Percentiles rank a stretch among this genome's conserved stretches.
phyloP scores from a whole-genome alignment of 2,329 filamentous ascomycete species.

The Grosmannia clavigera region DNA sequence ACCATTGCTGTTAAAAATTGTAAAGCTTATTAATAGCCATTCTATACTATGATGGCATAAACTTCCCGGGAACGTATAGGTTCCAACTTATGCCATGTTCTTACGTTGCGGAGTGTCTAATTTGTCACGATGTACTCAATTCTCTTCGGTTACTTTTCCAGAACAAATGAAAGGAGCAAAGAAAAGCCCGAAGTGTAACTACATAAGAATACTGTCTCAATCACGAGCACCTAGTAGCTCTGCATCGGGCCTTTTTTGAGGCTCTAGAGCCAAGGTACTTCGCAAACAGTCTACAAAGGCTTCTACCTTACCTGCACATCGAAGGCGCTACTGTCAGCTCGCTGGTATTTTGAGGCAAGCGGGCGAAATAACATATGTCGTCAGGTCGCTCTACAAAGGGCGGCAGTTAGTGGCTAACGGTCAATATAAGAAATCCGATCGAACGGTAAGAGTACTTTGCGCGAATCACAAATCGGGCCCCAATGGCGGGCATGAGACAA shows the following conservation, averaged over 20 bases:
- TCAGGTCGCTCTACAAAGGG: background rate
- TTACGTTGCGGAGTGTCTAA: too few relatives aligned
- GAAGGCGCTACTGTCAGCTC: slow-evolving; percentile 1
- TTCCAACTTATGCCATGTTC: too few relatives aligned
- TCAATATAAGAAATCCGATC: background rate
- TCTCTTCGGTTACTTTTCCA: too few relatives aligned
- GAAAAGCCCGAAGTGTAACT: too few relatives aligned
- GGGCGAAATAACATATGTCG: slow-evolving; percentile 1
- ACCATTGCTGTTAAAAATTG: too few relatives aligned
- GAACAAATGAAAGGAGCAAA: too few relatives aligned
- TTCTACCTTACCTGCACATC: background rate
- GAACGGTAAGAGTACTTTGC: background rate
- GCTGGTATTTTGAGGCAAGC: background rate
- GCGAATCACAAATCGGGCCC: background rate
- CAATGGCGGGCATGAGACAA: background rate
- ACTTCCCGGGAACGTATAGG: too few relatives aligned
- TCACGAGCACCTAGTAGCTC: background rate
- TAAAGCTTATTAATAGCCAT: too few relatives aligned
- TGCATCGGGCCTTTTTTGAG: background rate
- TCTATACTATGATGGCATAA: too few relatives aligned
- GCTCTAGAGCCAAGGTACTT: slow-evolving; percentile 1
- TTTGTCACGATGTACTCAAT: too few relatives aligned
- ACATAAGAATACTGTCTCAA: too few relatives aligned
- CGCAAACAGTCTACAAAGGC: slow-evolving; percentile 1
- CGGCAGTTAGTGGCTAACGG: too few relatives aligned